Percentiles rank a stretch among this genome's conserved stretches.
These are phyloP conservation scores for Piromyces finnis DNA, from an alignment of 192 early-diverging fungal species.

Conservation along the genomic window DNA sequence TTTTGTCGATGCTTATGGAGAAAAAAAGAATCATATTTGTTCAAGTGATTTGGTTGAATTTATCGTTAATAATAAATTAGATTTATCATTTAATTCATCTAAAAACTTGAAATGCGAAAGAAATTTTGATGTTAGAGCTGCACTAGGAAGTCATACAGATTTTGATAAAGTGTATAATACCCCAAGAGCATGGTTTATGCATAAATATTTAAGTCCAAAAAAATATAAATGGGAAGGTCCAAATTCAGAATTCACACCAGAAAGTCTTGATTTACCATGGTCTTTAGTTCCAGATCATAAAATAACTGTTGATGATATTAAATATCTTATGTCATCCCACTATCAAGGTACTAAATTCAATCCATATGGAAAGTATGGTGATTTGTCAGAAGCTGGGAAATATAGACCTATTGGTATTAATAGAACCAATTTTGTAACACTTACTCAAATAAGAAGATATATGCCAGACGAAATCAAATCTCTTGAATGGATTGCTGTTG, in stretches of 20 bases:
- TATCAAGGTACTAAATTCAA: not conserved
- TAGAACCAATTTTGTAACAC: not conserved
- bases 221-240: not conserved
- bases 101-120: not conserved
- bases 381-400: not conserved
- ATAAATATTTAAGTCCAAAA: not conserved
- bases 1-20: not conserved
- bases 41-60: not conserved
- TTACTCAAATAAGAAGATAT: not conserved
- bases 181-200: not conserved
- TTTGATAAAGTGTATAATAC: not conserved
- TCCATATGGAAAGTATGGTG: not conserved
- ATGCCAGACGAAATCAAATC: not conserved
- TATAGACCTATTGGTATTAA: not conserved
- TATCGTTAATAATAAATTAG: not conserved
- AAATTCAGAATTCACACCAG: not conserved
- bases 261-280: not conserved
- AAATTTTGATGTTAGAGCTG: not conserved
- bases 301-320: not conserved
- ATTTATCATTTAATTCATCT: not conserved
- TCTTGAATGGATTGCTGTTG: not conserved
- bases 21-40: not conserved
- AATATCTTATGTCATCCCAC: not conserved
- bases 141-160: not conserved
- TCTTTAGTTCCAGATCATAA: not conserved